Base-by-base conservation (phyloP, 352 stramenopile genomes). In the Phytopythium chamaehyphon region DNA sequence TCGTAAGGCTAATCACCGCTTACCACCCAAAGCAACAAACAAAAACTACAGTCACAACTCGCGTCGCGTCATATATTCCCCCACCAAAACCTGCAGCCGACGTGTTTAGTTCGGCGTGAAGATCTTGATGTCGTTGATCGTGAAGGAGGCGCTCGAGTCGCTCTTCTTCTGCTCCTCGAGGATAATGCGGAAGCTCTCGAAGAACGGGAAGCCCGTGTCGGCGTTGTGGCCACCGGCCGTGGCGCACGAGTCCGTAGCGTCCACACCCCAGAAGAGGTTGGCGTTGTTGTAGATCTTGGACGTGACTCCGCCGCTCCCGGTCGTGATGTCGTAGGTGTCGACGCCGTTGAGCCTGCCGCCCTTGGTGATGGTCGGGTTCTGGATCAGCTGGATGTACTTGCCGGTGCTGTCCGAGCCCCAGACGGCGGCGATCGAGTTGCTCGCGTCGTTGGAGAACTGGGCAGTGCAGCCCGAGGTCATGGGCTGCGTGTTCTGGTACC, bases 271-370 rank as follows among this genome's bases (percentile, higher is more conserved):
- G 63, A 88, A 90, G 0, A 77, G 36, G 1, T 90, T 47, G 16
- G 64, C 69, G 55, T 90, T 88, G 65, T 88, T 88, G 67, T 90
- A 88, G 56, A 90, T 88, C 69, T 87, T 87, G 31, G 51, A 66
- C 23, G 76, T 84, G 18, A 70, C 60, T 11, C 50, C 62, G 31
- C 77, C 71, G 38, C 55, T 69, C 39, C 73, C 73, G 15, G 58
- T 62, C 19, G 57, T 47, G 31, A 90, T 53, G 49, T 90, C 80
- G 62, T 83, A 88, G 53, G 77, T 90, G 56, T 74, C 61, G 1
- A 52, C 57, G n/a, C 62, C 62, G 54, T 73, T 76, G 22, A 76
- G 54, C 56, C 81, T 83, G 24, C 69, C 74, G 12, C 76, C 73
- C 54, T 79, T 73, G 14, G 70, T 85, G 46, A 90, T 61, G 14